Evolutionary conservation across 768 basidiomycete species (phyloP).

Genomic region (Termitomyces sp.): DNA sequence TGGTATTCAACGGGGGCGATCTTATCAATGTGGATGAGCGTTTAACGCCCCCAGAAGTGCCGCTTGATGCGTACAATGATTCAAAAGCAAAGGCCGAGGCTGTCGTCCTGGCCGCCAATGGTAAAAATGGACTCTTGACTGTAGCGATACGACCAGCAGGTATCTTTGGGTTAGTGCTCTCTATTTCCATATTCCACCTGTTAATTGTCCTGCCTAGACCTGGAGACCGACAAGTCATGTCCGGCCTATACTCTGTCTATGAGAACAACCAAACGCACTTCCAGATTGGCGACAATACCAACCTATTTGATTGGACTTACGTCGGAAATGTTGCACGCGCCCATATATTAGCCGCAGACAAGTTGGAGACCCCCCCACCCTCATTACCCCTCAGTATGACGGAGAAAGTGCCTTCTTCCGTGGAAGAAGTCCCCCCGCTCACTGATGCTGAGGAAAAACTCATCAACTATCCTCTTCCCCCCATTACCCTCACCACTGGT

Average conservation of each 20-base stretch:
- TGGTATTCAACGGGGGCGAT: slow-evolving; percentile 80
- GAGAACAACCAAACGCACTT: slow-evolving; percentile 81
- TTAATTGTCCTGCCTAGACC: slow-evolving; percentile 45
- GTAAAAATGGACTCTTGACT: slow-evolving; percentile 76
- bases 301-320: slow-evolving; percentile 95
- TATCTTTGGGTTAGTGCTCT: slow-evolving; percentile 78
- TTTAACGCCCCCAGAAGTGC: slow-evolving; percentile 61
- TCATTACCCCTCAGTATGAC: slow-evolving; percentile 31
- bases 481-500: slow-evolving; percentile 64
- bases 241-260: slow-evolving; percentile 76
- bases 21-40: slow-evolving; percentile 89
- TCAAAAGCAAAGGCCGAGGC: slow-evolving; percentile 89
- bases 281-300: slow-evolving; percentile 91
- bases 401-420: slow-evolving; percentile 28
- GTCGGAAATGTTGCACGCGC: slow-evolving; percentile 94
- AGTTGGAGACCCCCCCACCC: slow-evolving; percentile 53
- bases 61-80: slow-evolving; percentile 89
- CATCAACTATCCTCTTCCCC: slow-evolving; percentile 48
- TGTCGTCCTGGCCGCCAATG: slow-evolving; percentile 82
- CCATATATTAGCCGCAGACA: slow-evolving; percentile 91
- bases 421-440: slow-evolving; percentile 37
- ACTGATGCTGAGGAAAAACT: slow-evolving; percentile 36
- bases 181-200: background rate
- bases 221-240: slow-evolving; percentile 84
- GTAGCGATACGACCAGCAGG: slow-evolving; percentile 90